Conservation (phyloP, 2,329 filamentous ascomycete genomes). For the Cladorrhinum sp. region DNA sequence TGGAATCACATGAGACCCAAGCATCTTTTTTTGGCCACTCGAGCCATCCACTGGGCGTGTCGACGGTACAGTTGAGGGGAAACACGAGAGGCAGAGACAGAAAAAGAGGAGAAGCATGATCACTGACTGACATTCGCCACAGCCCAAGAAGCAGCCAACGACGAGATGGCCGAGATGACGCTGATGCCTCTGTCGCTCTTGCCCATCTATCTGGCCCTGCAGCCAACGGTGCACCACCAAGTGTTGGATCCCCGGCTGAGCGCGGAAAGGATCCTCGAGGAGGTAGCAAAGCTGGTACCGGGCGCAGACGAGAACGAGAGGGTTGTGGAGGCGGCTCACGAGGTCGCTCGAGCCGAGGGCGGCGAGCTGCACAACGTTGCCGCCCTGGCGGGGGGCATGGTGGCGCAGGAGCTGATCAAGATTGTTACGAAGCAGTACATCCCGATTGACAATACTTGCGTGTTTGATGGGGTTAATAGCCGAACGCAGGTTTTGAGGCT, state of each 20-base stretch:
- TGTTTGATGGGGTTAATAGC: conserved; percentile 67
- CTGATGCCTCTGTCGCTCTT: conserved; percentile 58
- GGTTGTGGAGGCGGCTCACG: conserved; percentile 55
- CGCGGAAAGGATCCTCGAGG: conserved; percentile 52
- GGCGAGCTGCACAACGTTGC: conserved; percentile 92
- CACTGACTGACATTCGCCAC: conserved; percentile 22
- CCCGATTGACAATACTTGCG: conserved; percentile 67
- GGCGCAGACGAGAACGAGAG: conserved; percentile 49
- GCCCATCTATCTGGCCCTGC: conserved; percentile 66
- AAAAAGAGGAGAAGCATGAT: conserved; percentile 1
- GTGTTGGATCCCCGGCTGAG: conserved; percentile 41
- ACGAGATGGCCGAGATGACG: conserved; percentile 49
- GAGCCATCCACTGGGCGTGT: conserved; percentile 1
- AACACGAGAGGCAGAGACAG: conserved; percentile 3
- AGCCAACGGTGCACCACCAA: conserved; percentile 46
- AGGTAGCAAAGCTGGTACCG: conserved; percentile 43
- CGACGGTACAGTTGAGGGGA: background rate
- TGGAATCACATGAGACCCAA: background rate
- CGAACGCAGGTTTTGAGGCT: conserved; percentile 58
- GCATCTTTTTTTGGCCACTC: conserved; percentile 5
- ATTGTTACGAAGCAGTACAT: conserved; percentile 72
- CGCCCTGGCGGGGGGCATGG: conserved; percentile 81
- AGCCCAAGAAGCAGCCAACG: conserved; percentile 55
- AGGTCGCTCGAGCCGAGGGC: conserved; percentile 72
- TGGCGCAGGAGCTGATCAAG: conserved; percentile 97